Base-by-base conservation (phyloP, 2,329 filamentous ascomycete genomes). In the Arthrobotrys musiformis region DNA sequence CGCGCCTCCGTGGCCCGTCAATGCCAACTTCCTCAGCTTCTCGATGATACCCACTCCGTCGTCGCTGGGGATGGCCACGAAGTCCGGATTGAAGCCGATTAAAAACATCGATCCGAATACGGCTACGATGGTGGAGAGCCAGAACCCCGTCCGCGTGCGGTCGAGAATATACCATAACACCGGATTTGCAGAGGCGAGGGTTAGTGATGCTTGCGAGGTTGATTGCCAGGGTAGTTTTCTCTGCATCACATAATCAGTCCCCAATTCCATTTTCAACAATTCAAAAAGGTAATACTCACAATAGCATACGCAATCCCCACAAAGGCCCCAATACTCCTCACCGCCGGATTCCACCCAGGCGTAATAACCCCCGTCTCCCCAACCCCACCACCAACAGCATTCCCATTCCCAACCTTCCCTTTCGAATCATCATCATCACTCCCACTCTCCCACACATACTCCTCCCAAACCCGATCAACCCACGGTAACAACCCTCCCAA, bases 81-180 rank as follows among this genome's bases (percentile, higher is more conserved):
- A 88, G 50, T 92, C 89, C 1, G 93, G 92, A 81, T 93, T 91
- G 35, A 94, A 86, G 13, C 90, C 88, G 72, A 97, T 87, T 17
- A 97, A 85, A 15, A 93, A 83, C 13, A 88, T 87, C 8, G 94
- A 94, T 6, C 94, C 93, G 0, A 88, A 85, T 26, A 94, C 82
- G 0, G 93, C 92, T 9, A 97, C 90, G 1, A 89, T 85, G 13
- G 90, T 87, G 0, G 93, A 93, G 68, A 97, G 88, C 35, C 95
- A 85, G 80, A 98, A 91, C 3, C 95, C 95, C 0, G 93, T 88
- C 80, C 90, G 90, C 54, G 93, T 95, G 61, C 94, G 92, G 84
- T 99, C 95, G 82, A 99, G 92, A 24, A 98, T 87, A 84, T 97
- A 99, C 95, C 95, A 99, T 17, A 99, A 86, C 8, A 95, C 91